Conservation (phyloP, 441 rosid species). For the Gossypium schwendimanii region DNA sequence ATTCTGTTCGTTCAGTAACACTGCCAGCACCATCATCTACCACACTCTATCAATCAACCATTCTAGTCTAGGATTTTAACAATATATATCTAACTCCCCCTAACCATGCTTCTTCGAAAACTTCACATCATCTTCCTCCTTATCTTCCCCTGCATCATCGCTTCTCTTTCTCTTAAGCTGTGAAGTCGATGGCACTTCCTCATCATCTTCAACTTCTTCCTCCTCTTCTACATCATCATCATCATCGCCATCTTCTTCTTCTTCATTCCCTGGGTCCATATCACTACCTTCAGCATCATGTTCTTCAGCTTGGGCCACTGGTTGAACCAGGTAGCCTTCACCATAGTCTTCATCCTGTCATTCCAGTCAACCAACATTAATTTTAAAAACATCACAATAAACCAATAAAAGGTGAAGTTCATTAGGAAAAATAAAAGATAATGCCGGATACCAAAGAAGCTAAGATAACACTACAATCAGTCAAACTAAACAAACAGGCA, state of each 20-base stretch:
- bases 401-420: too few relatives aligned
- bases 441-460: too few relatives aligned
- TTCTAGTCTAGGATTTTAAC: slow-evolving; percentile 22
- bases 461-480: too few relatives aligned
- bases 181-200: slow-evolving; percentile 35
- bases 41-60: slow-evolving; percentile 23
- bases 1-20: slow-evolving; percentile 22
- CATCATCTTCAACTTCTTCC: slow-evolving; percentile 36
- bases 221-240: slow-evolving; percentile 51
- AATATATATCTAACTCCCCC: slow-evolving; percentile 15
- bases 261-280: slow-evolving; percentile 38
- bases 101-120: slow-evolving; percentile 40
- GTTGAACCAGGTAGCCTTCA: slow-evolving; percentile 54
- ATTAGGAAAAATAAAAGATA: too few relatives aligned
- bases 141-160: slow-evolving; percentile 24
- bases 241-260: slow-evolving; percentile 31
- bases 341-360: slow-evolving; percentile 56
- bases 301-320: slow-evolving; percentile 42
- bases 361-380: not conserved
- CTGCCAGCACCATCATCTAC: slow-evolving; percentile 14
- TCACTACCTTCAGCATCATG: slow-evolving; percentile 39
- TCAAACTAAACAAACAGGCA: too few relatives aligned
- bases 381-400: not conserved
- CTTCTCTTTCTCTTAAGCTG: slow-evolving; percentile 49
- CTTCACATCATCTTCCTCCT: slow-evolving; percentile 22